Percentiles rank a stretch among this genome's conserved stretches.
These are phyloP conservation scores for Pichia sp. DNA, from an alignment of 1,139 yeast species.

Conservation along the genomic window DNA sequence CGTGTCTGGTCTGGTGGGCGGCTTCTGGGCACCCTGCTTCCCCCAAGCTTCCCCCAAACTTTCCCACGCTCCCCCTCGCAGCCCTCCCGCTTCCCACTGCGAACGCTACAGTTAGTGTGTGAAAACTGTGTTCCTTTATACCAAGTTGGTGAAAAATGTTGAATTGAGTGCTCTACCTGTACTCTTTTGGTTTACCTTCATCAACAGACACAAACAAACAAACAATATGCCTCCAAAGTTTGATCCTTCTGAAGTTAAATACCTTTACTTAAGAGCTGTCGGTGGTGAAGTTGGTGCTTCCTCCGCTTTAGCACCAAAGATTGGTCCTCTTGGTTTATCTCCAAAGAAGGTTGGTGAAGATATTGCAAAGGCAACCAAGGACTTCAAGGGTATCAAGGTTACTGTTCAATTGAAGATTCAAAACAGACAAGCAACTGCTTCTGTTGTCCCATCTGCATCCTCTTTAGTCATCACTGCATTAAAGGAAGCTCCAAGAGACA, in stretches of 20 bases:
- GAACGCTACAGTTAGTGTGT: too few species aligned
- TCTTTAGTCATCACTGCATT: slow-evolving; percentile 98
- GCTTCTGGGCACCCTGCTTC: too few species aligned
- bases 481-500: slow-evolving; percentile 99
- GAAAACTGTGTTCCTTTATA: neutral
- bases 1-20: too few species aligned
- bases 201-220: slow-evolving; percentile 8
- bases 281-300: slow-evolving; percentile 99
- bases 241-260: slow-evolving; percentile 98
- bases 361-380: slow-evolving; percentile 99
- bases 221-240: slow-evolving; percentile 83
- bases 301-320: slow-evolving; percentile 99
- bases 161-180: neutral
- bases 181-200: neutral
- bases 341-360: slow-evolving; percentile 99
- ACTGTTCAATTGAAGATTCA: slow-evolving; percentile 98
- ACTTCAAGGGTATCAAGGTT: slow-evolving; percentile 98
- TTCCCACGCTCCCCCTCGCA: too few species aligned
- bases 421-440: slow-evolving; percentile 99
- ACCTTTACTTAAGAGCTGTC: slow-evolving; percentile 98
- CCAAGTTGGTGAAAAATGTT: neutral
- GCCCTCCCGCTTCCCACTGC: too few species aligned
- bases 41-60: too few species aligned
- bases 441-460: slow-evolving; percentile 99
- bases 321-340: slow-evolving; percentile 99